phyloP scores from a whole-genome alignment of 805 yeast species.

The Wilhelminamyces savonicus region DNA sequence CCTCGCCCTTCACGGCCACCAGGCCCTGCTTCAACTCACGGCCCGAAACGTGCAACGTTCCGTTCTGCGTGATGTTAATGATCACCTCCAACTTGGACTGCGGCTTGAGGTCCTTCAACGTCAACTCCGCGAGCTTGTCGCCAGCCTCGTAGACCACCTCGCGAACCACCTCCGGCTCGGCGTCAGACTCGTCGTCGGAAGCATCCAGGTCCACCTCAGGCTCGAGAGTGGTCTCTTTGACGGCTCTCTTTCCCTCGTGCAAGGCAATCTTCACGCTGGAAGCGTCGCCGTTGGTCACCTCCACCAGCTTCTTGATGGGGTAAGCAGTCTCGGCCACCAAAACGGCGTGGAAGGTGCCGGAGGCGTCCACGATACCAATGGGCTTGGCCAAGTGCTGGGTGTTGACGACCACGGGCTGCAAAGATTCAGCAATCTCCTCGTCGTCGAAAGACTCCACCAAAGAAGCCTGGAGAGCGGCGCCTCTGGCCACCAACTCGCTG shows the following conservation, averaged over 20 bases:
- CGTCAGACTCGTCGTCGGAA: conserved; percentile 51
- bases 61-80: conserved; percentile 59
- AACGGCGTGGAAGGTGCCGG: conserved; percentile 67
- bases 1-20: conserved; percentile 51
- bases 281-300: conserved; percentile 56
- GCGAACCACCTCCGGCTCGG: conserved; percentile 83
- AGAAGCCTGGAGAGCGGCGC: conserved; percentile 96
- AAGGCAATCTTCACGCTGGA: conserved; percentile 59
- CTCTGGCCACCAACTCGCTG: conserved; percentile 83
- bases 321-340: conserved; percentile 80
- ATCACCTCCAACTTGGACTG: conserved; percentile 64
- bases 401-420: conserved; percentile 77
- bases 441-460: conserved; percentile 75
- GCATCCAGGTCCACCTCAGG: conserved; percentile 50
- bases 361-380: conserved; percentile 74
- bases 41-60: conserved; percentile 57
- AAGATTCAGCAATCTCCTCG: conserved; percentile 73
- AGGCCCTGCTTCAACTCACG: conserved; percentile 60
- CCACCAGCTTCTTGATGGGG: conserved; percentile 76
- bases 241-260: conserved; percentile 78
- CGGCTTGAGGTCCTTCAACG: conserved; percentile 61
- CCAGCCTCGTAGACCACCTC: conserved; percentile 72
- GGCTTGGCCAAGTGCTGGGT: conserved; percentile 83
- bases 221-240: conserved; percentile 78
- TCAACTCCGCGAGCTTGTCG: conserved; percentile 69